A percentile compares a stretch with the other conserved stretches of the same genome.
phyloP scores from a whole-genome alignment of 208 protist species.

The Trypanosoma vivax region DNA sequence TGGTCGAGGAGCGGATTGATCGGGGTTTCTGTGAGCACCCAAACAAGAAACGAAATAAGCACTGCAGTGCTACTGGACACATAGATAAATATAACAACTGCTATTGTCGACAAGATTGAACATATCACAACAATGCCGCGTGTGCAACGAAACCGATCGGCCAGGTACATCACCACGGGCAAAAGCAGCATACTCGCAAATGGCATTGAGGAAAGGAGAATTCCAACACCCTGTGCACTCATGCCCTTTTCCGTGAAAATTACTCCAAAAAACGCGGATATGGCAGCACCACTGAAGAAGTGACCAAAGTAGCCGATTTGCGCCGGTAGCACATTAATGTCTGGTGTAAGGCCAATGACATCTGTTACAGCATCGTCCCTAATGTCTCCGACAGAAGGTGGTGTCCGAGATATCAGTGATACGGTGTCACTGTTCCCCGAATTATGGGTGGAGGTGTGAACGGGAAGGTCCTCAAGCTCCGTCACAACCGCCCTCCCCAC shows the following conservation, averaged over 20 bases:
- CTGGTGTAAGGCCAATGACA: background rate
- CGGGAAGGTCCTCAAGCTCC: no score
- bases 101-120: slow-evolving; percentile 6
- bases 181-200: slow-evolving; percentile 30
- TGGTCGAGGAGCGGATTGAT: slow-evolving; percentile 45
- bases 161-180: slow-evolving; percentile 36
- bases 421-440: no score
- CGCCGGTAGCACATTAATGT: slow-evolving; percentile 11
- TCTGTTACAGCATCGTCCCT: background rate
- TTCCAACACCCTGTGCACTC: slow-evolving; percentile 22
- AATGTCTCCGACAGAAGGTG: no score
- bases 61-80: background rate
- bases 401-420: no score
- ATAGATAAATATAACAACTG: background rate
- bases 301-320: slow-evolving; percentile 39
- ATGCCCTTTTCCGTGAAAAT: slow-evolving; percentile 39
- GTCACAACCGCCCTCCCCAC: no score
- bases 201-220: slow-evolving; percentile 25
- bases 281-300: slow-evolving; percentile 25
- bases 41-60: slow-evolving; percentile 24
- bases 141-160: slow-evolving; percentile 37
- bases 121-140: slow-evolving; percentile 22
- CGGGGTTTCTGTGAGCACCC: slow-evolving; percentile 17
- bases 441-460: no score
- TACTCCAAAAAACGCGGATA: slow-evolving; percentile 27